Conservation (phyloP, 495 filamentous ascomycete genomes). For the Lasiosphaeria miniovina region DNA sequence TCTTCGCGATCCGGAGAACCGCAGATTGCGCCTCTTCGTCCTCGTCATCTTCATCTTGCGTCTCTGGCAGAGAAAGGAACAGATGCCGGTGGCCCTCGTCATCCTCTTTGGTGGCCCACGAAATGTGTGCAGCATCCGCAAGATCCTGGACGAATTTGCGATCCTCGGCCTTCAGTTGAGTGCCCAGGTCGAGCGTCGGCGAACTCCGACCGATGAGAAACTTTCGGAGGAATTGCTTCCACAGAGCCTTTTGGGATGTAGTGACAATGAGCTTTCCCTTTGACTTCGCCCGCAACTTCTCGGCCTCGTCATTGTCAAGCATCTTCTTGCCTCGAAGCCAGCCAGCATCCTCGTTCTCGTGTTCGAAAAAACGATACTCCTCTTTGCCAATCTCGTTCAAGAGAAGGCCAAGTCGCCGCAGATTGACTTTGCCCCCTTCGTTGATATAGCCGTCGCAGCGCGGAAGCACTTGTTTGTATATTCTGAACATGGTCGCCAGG, state of each 20-base stretch:
- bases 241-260: conserved; percentile 74
- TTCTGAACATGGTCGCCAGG: conserved; percentile 90
- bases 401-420: conserved; percentile 72
- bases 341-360: conserved; percentile 78
- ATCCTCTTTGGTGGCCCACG: conserved; percentile 77
- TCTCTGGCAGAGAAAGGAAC: conserved; percentile 59
- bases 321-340: conserved; percentile 88
- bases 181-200: conserved; percentile 64
- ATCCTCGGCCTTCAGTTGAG: conserved; percentile 75
- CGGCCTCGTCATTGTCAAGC: conserved; percentile 51
- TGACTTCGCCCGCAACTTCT: conserved; percentile 46
- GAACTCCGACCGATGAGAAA: conserved; percentile 64
- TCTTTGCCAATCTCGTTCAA: conserved; percentile 76
- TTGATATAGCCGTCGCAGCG: conserved; percentile 95
- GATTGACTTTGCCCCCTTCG: conserved; percentile 85
- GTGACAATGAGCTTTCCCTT: conserved; percentile 71
- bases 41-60: conserved; percentile 58
- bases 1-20: conserved; percentile 75
- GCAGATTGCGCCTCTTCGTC: conserved; percentile 83
- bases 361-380: conserved; percentile 88
- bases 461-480: conserved; percentile 88
- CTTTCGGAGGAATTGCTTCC: conserved; percentile 70
- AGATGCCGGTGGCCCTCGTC: conserved; percentile 78
- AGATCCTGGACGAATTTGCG: conserved; percentile 89
- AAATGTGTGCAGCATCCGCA: conserved; percentile 73